These are phyloP conservation scores for Coemansia umbellata DNA, from an alignment of 192 early-diverging fungal species.

Conservation along the genomic window DNA sequence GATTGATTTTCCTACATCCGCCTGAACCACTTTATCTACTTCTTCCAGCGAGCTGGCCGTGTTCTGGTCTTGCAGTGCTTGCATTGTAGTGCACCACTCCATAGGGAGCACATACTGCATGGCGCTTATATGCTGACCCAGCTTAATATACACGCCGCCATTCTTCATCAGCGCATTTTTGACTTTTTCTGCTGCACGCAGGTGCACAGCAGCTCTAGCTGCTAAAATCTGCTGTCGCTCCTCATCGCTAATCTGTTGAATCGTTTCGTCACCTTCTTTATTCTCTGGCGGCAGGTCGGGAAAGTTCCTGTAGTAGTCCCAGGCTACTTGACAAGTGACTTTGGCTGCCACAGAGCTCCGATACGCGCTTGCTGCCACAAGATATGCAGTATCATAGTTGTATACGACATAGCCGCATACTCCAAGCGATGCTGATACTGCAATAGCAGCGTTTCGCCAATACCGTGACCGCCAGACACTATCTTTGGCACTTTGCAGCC, in stretches of 20 bases:
- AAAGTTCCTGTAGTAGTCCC: slow-evolving; percentile 51
- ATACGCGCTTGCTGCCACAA: slow-evolving; percentile 26
- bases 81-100: slow-evolving; percentile 88
- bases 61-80: slow-evolving; percentile 76
- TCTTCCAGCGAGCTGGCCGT: slow-evolving; percentile 70
- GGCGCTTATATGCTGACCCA: slow-evolving; percentile 82
- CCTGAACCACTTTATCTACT: slow-evolving; percentile 62
- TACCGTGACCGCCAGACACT: slow-evolving; percentile 8
- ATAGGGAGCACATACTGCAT: slow-evolving; percentile 82
- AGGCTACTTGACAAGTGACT: slow-evolving; percentile 33
- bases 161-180: slow-evolving; percentile 58
- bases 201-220: slow-evolving; percentile 54
- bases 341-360: slow-evolving; percentile 37
- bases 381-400: slow-evolving; percentile 45
- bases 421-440: background rate
- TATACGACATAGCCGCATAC: slow-evolving; percentile 15
- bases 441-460: slow-evolving; percentile 10
- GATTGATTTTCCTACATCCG: slow-evolving; percentile 64
- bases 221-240: slow-evolving; percentile 22
- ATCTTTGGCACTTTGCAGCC: no score
- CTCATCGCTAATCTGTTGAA: slow-evolving; percentile 7
- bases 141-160: slow-evolving; percentile 85
- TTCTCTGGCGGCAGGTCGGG: slow-evolving; percentile 30
- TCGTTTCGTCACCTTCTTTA: background rate
- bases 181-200: slow-evolving; percentile 64